phyloP scores from a whole-genome alignment of 805 yeast genomes.

The Tetrapisispora nanseiensis region DNA sequence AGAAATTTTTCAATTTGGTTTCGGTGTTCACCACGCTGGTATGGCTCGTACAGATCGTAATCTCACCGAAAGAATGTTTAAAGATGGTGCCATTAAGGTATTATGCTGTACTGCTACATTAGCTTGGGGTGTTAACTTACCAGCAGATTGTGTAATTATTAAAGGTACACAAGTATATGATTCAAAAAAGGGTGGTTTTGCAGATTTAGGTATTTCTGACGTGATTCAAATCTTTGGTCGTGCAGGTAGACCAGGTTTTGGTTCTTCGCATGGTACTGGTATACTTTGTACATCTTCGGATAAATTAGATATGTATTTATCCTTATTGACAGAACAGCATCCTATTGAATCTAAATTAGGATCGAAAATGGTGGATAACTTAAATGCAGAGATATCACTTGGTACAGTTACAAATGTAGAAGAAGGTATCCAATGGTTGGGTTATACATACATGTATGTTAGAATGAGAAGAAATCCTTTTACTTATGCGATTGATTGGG shows the following conservation, averaged over 20 bases:
- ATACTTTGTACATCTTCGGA: constrained; percentile 78
- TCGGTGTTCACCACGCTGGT: constrained; percentile 97
- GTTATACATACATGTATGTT: constrained; percentile 88
- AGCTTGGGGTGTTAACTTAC: constrained; percentile 99
- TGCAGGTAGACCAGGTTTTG: constrained; percentile 96
- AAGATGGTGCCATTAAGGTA: constrained; percentile 77
- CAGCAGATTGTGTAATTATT: constrained; percentile 94
- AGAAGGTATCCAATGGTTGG: constrained; percentile 96
- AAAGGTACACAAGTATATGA: constrained; percentile 96
- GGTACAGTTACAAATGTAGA: constrained; percentile 93
- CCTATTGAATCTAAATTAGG: constrained; percentile 85
- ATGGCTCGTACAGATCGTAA: constrained; percentile 87
- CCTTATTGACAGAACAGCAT: constrained; percentile 84
- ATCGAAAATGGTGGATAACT: constrained; percentile 74
- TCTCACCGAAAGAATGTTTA: constrained; percentile 78
- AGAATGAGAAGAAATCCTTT: constrained; percentile 93
- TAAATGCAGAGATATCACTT: constrained; percentile 91
- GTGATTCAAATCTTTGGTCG: constrained; percentile 97
- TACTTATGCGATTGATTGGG: constrained; percentile 85
- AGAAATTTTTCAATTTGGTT: constrained; percentile 71
- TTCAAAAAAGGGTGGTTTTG: constrained; percentile 87
- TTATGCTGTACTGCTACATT: constrained; percentile 93
- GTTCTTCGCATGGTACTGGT: constrained; percentile 84
- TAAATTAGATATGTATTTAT: constrained; percentile 76
- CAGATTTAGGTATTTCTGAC: constrained; percentile 90